phyloP scores from a whole-genome alignment of 345 rosid genomes.

The Lepidium sativum region DNA sequence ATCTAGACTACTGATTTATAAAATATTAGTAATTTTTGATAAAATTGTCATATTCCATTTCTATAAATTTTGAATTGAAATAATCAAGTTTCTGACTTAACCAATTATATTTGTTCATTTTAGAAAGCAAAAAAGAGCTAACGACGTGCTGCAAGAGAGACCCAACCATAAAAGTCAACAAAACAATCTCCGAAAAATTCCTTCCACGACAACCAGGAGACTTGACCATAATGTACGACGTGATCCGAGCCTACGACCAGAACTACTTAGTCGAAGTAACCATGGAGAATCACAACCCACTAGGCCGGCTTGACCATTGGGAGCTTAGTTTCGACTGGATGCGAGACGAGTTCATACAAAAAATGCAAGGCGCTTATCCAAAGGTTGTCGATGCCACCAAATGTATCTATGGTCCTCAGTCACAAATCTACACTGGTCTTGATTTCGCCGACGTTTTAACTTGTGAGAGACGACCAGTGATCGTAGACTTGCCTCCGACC shows the following conservation, averaged over 20 bases:
- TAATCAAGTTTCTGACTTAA: background rate
- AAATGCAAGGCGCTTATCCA: slow-evolving; percentile 94
- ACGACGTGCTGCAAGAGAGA: slow-evolving; percentile 68
- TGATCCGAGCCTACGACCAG: slow-evolving; percentile 63
- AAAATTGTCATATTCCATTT: background rate
- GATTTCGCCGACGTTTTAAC: slow-evolving; percentile 78
- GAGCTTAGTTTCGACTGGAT: slow-evolving; percentile 93
- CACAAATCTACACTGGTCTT: slow-evolving; percentile 38
- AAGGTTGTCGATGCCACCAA: slow-evolving; percentile 60
- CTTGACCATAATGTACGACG: slow-evolving; percentile 91
- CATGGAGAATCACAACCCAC: slow-evolving; percentile 75
- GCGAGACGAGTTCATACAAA: slow-evolving; percentile 62
- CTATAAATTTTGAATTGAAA: background rate
- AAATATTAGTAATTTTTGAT: background rate
- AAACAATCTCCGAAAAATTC: slow-evolving; percentile 52
- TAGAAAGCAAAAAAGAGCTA: slow-evolving; percentile 51
- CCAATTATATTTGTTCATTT: background rate
- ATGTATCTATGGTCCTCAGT: slow-evolving; percentile 75
- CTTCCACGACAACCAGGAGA: slow-evolving; percentile 75
- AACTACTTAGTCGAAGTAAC: slow-evolving; percentile 75
- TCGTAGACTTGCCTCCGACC: slow-evolving; percentile 84
- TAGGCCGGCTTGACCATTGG: slow-evolving; percentile 97
- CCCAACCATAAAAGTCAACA: slow-evolving; percentile 40
- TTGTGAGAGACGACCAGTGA: slow-evolving; percentile 80
- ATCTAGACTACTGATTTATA: background rate